Percentiles rank a stretch among this genome's conserved stretches.
Evolutionary conservation across 1,284 basidiomycete species (phyloP).

Genomic region (Mycena citricolor): DNA sequence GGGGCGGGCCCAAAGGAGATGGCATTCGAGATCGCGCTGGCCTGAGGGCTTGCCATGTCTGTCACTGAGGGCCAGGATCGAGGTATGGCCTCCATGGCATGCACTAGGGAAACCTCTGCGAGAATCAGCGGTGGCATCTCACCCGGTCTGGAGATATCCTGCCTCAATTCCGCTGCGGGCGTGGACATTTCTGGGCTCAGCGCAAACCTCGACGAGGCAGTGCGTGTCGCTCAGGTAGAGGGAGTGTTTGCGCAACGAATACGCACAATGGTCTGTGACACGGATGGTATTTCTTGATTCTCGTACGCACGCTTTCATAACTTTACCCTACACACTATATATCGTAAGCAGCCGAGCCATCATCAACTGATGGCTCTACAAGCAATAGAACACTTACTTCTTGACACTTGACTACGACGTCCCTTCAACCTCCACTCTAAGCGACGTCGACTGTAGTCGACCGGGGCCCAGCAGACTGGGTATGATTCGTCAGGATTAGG

Average conservation of each 20-base stretch:
- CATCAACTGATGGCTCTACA: too few relatives aligned
- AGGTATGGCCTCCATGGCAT: conserved; percentile 44
- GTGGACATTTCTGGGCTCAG: conserved; percentile 37
- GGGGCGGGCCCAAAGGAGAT: conserved; percentile 40
- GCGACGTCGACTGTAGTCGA: too few relatives aligned
- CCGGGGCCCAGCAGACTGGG: too few relatives aligned
- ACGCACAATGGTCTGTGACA: conserved; percentile 34
- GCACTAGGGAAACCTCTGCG: conserved; percentile 28
- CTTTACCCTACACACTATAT: too few relatives aligned
- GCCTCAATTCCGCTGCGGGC: conserved; percentile 39
- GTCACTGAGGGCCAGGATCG: conserved; percentile 33
- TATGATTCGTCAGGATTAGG: too few relatives aligned
- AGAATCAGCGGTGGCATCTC: not conserved
- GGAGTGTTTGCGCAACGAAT: conserved; percentile 37
- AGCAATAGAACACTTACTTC: too few relatives aligned
- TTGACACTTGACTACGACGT: too few relatives aligned
- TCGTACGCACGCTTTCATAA: too few relatives aligned
- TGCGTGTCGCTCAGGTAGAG: conserved; percentile 26
- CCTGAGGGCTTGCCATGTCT: conserved; percentile 39
- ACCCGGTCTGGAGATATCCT: conserved; percentile 40
- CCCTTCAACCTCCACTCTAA: too few relatives aligned
- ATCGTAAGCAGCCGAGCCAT: too few relatives aligned
- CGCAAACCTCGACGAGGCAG: conserved; percentile 30
- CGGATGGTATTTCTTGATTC: too few relatives aligned
- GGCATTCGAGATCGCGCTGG: conserved; percentile 43